Percentiles rank a stretch among this genome's conserved stretches.
Conservation (phyloP, 441 rosid species). For the Populus tomentosa region DNA sequence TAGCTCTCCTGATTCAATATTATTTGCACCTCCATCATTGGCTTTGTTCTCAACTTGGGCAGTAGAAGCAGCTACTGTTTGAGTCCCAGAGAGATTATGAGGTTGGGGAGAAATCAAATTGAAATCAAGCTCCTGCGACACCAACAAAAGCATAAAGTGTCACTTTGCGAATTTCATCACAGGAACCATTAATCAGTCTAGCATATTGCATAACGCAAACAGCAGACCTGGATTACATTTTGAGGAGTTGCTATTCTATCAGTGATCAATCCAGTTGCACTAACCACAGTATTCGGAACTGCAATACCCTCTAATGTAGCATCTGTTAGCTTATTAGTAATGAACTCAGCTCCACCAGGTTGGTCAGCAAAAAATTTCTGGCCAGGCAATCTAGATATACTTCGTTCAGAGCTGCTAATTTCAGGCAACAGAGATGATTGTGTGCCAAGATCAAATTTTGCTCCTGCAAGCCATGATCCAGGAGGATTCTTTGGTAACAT, state of each 20-base stretch:
- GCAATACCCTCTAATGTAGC: conserved; percentile 26
- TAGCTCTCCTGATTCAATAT: conserved; percentile 33
- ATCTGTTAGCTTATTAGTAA: conserved; percentile 24
- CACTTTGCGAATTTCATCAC: conserved; percentile 4
- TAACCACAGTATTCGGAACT: conserved; percentile 15
- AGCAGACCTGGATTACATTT: conserved; percentile 25
- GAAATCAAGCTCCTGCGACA: conserved; percentile 24
- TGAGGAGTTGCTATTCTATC: conserved; percentile 20
- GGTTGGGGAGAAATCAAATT: conserved; percentile 17
- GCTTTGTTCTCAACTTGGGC: conserved; percentile 22
- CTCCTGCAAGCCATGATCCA: no score
- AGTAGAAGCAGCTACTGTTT: conserved; percentile 22
- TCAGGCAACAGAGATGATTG: conserved; percentile 36
- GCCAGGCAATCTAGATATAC: conserved; percentile 20
- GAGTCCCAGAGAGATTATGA: conserved; percentile 23
- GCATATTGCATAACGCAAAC: conserved; percentile 1
- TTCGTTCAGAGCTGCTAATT: conserved; percentile 21
- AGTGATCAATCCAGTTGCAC: conserved; percentile 22
- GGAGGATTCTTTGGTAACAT: no score
- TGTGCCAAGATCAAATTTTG: no score
- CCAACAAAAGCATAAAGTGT: conserved; percentile 11
- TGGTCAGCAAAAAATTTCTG: conserved; percentile 24
- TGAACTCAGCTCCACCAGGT: conserved; percentile 29
- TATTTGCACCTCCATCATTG: conserved; percentile 11
- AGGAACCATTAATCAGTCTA: neutral